Percentiles rank a stretch among this genome's conserved stretches.
These are phyloP conservation scores for Avena eriantha DNA, from an alignment of 176 grass and related monocot genomes.

Conservation along the genomic window DNA sequence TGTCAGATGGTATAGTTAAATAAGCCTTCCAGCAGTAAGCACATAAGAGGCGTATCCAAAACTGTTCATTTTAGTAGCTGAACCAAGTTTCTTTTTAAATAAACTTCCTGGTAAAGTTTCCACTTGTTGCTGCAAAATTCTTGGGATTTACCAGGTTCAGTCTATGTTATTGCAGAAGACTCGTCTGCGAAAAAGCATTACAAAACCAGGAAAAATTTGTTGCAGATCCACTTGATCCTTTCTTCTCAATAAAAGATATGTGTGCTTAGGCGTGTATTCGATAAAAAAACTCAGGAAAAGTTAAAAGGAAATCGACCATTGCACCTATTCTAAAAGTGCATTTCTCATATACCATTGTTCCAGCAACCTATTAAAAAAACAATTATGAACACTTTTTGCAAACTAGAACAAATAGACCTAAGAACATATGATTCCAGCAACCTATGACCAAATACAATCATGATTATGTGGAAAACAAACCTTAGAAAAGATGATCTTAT, in stretches of 20 bases:
- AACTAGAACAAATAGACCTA: slow-evolving; percentile 45
- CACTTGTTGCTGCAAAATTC: no score
- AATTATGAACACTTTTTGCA: not conserved
- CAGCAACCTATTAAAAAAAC: slow-evolving; percentile 21
- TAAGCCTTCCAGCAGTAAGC: no score
- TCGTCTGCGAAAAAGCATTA: not conserved
- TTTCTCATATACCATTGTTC: slow-evolving; percentile 6
- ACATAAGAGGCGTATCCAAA: not conserved
- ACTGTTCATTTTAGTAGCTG: no score
- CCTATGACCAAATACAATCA: slow-evolving; percentile 16
- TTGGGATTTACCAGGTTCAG: no score
- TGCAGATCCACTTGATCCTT: not conserved
- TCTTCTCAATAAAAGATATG: no score
- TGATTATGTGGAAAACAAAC: slow-evolving; percentile 45
- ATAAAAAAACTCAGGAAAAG: no score
- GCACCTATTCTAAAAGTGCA: slow-evolving; percentile 16
- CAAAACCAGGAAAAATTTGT: not conserved
- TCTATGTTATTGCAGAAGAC: no score
- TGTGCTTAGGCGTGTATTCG: no score
- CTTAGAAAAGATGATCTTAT: slow-evolving; percentile 90
- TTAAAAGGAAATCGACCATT: not conserved
- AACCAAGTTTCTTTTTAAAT: no score
- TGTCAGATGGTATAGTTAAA: no score
- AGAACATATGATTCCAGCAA: slow-evolving; percentile 39
- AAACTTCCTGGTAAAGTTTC: not conserved